Evolutionary conservation across 495 filamentous ascomycete genomes (phyloP), one percentile per base, ranked within the genome.

Genomic region (Aspergillus hancockii): DNA sequence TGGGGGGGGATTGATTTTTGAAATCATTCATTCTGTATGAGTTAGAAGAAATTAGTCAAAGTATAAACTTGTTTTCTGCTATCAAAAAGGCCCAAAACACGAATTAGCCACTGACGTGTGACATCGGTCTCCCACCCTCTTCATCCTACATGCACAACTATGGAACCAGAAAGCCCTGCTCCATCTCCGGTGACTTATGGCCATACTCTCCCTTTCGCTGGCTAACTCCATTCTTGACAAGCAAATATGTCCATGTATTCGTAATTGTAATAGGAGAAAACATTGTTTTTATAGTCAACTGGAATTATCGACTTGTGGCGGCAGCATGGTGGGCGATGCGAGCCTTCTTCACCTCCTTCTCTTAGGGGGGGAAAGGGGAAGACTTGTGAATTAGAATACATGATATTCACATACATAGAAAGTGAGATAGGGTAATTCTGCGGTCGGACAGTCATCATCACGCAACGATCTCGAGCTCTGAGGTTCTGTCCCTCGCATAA

Each of bases 381-480:
- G 8, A n/a, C 10, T 32, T 16, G n/a, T 41, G 38, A 6, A 16
- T 3, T 41, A 41, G 2, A 7, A 41, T n/a, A 18, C 12, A 41
- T 1, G 10, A 36, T 36, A 36, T 36, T 36, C 32, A 14, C 32
- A 36, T 36, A 14, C 32, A 36, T 36, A 8, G 8, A 36, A 36
- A 14, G 13, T 12, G 8, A 10, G 34, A 36, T 36, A 36, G 34
- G 25, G 3, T 36, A 14, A 36, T 36, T 14, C 34, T 36, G 41
- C 18, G 14, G 7, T 45, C 9, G 18, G 16, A 13, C 10, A 21
- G 41, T 52, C 22, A 45, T 53, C 34, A 12, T 80, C 78, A 98
- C 49, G 91, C 86, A 47, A 91, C 70, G 73, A 98, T 87, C 64
- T 88, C 75, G 73, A 98, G 66, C 69, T 97, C 93, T 52, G 83